These are phyloP conservation scores for Tuber umbilicatum DNA, from an alignment of 495 filamentous ascomycete species.

Conservation along the genomic window DNA sequence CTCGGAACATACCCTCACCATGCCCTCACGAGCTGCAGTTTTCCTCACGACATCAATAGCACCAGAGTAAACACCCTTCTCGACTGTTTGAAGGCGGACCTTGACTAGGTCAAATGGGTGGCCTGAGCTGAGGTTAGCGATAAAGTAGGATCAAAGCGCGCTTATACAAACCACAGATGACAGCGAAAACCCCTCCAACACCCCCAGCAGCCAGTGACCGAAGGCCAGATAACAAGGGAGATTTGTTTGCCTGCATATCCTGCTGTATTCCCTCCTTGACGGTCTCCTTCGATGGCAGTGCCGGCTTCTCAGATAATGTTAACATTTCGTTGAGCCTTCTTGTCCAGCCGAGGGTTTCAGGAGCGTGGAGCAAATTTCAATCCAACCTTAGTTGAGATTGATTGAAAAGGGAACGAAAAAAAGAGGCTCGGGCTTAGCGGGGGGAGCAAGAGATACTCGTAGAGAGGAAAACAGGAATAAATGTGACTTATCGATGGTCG, in stretches of 20 bases:
- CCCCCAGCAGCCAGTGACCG: slow-evolving; percentile 84
- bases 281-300: slow-evolving; percentile 43
- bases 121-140: slow-evolving; percentile 50
- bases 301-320: slow-evolving; percentile 7
- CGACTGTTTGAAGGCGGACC: slow-evolving; percentile 91
- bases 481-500: too few species aligned
- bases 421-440: neutral
- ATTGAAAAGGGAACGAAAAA: neutral
- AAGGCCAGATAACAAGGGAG: slow-evolving; percentile 50
- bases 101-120: slow-evolving; percentile 98
- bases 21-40: slow-evolving; percentile 78
- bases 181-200: slow-evolving; percentile 88
- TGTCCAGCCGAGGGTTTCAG: neutral
- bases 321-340: slow-evolving; percentile 12
- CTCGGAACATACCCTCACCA: slow-evolving; percentile 52
- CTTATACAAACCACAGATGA: slow-evolving; percentile 48
- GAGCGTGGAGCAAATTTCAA: neutral
- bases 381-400: neutral
- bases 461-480: too few species aligned
- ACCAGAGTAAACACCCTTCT: slow-evolving; percentile 81
- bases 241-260: slow-evolving; percentile 48
- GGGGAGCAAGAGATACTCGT: too few species aligned
- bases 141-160: neutral
- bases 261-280: slow-evolving; percentile 51
- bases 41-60: slow-evolving; percentile 88